Base-by-base conservation (phyloP, 1,284 basidiomycete genomes). In the Phellinidium pouzarii region DNA sequence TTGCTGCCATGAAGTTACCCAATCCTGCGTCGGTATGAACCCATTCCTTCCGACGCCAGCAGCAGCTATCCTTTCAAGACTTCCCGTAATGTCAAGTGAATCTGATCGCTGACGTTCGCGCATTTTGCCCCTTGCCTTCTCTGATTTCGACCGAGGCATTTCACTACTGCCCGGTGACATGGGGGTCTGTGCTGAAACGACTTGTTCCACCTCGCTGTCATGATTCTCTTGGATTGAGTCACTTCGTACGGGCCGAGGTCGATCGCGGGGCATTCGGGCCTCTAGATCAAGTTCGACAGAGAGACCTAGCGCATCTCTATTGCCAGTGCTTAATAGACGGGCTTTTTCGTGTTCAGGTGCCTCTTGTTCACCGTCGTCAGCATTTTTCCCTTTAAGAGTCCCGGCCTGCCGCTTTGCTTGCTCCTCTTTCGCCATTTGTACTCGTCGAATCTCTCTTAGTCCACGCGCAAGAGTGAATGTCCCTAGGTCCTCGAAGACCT, bases 1-100 rank as follows among this genome's bases (percentile, higher is more conserved):
- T 74, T 88, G 84, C 57, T 91, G 84, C 90, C 89, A 92, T 1
- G 88, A 91, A 34, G 85, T 80, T 55, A 91, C 91, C 92, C 94
- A 97, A 78, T 91, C 91, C 65, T 95, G 90, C 1, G 91, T 94
- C 5, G 94, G 92, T 3, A 93, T 76, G 67, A 95, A 97, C 1
- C 91, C 91, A 64, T 91, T 93, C 56, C 87, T 75, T 19, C 91
- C 91, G 19, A 92, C 77, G 5, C 82, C 83, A 6, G 75, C 74
- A 25, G 78, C 74, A 12, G 84, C 80, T 25, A 83, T 67, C 46
- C 78, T 75, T 59, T 89, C 84, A 44, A 85, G 68, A 57, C 79
- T 80, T 36, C 71, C 65, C 59, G 72, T 74, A 43, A 73, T 73
- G 53, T 89, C 86, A 38, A 76, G 59, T 3, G 85, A 86, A 48